These are phyloP conservation scores for Starmerella apicola DNA, from an alignment of 805 yeast species.

Conservation along the genomic window DNA sequence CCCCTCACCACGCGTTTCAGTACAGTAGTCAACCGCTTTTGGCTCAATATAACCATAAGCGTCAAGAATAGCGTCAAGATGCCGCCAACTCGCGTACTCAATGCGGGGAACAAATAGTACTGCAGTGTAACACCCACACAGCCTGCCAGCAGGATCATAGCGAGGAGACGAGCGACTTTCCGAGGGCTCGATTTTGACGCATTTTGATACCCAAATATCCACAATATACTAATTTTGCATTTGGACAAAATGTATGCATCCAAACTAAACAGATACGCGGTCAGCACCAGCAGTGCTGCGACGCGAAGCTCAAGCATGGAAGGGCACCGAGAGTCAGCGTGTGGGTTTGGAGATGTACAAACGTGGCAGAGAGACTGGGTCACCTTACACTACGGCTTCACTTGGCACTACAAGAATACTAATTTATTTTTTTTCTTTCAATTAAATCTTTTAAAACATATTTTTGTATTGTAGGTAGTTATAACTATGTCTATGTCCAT, in stretches of 20 bases:
- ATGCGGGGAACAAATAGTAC: slow-evolving; percentile 2
- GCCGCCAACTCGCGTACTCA: slow-evolving; percentile 26
- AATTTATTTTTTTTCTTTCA: no score
- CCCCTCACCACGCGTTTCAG: slow-evolving; percentile 44
- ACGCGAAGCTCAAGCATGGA: slow-evolving; percentile 20
- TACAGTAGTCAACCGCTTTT: slow-evolving; percentile 34
- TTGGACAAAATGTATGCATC: slow-evolving; percentile 6
- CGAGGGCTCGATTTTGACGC: slow-evolving; percentile 2
- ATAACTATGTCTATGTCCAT: no score
- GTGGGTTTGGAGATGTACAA: not conserved
- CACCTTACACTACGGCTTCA: no score
- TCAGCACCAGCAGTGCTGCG: slow-evolving; percentile 12
- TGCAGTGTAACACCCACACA: slow-evolving; percentile 1
- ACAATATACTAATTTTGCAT: slow-evolving; percentile 5
- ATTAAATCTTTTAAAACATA: no score
- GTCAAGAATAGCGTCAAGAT: slow-evolving; percentile 30
- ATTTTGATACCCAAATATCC: slow-evolving; percentile 9
- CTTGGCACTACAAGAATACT: no score
- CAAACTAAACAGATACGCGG: slow-evolving; percentile 9
- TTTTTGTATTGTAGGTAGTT: no score
- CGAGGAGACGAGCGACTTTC: slow-evolving; percentile 6
- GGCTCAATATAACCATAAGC: slow-evolving; percentile 30
- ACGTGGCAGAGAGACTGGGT: no score
- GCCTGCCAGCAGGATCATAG: slow-evolving; percentile 4
- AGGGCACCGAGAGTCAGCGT: no score